phyloP scores from a whole-genome alignment of 1,284 basidiomycete species.

The Golubevia sp. region DNA sequence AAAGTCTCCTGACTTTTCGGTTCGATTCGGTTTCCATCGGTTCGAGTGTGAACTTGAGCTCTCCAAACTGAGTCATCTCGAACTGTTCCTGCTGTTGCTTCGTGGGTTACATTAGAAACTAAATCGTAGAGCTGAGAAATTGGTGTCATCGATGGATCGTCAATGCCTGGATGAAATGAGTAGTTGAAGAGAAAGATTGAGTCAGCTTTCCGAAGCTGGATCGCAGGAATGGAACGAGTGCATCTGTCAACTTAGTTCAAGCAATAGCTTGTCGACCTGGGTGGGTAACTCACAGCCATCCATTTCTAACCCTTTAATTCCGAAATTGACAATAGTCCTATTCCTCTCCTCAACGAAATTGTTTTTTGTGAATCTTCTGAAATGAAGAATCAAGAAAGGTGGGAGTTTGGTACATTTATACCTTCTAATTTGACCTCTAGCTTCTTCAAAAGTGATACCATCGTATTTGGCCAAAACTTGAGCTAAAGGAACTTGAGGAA shows the following conservation, averaged over 20 bases:
- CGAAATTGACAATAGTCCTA: conserved; percentile 97
- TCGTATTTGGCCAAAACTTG: conserved; percentile 95
- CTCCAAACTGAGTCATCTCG: conserved; percentile 88
- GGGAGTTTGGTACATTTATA: conserved; percentile 88
- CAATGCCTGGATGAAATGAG: conserved; percentile 63
- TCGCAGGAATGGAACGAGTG: no score
- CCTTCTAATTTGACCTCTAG: conserved; percentile 64
- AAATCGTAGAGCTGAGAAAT: conserved; percentile 84
- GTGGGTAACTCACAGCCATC: conserved; percentile 73
- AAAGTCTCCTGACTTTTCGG: conserved; percentile 3
- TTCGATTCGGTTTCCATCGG: conserved; percentile 60
- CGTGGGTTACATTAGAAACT: conserved; percentile 91
- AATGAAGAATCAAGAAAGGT: conserved; percentile 89
- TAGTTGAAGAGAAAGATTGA: background rate
- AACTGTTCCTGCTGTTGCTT: conserved; percentile 90
- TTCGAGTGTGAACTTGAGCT: conserved; percentile 74
- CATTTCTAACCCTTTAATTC: conserved; percentile 87
- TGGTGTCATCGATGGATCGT: conserved; percentile 62
- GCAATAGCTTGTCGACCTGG: conserved; percentile 18
- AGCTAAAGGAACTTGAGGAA: conserved; percentile 92
- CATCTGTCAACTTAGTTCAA: no score
- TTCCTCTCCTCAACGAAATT: conserved; percentile 98
- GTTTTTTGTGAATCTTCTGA: conserved; percentile 98
- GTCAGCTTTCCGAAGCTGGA: conserved; percentile 5
- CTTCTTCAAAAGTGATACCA: conserved; percentile 65